A percentile compares a stretch with the other conserved stretches of the same genome.
Evolutionary conservation across 2,329 filamentous ascomycete species (phyloP).

Genomic region (Pseudocercospora ulei): DNA sequence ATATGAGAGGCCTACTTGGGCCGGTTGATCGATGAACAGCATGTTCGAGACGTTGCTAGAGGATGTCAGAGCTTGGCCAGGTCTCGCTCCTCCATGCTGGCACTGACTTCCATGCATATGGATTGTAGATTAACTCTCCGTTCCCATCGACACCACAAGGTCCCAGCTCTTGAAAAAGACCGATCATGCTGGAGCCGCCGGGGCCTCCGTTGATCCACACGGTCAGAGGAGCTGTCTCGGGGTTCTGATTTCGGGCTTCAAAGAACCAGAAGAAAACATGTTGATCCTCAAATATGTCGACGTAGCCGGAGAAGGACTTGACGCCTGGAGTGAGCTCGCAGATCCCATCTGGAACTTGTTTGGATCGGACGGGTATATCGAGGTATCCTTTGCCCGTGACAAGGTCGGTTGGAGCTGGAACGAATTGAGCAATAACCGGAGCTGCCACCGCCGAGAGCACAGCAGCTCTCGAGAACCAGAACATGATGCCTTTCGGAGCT

Average conservation of each 20-base stretch:
- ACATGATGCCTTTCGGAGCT: conserved; percentile 6
- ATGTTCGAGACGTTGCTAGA: conserved; percentile 50
- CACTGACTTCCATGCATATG: conserved; percentile 50
- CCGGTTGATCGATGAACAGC: conserved; percentile 61
- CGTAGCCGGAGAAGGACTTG: conserved; percentile 41
- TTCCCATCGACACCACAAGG: conserved; percentile 40
- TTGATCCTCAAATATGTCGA: conserved; percentile 26
- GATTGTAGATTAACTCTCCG: conserved; percentile 47
- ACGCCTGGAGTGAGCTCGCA: conserved; percentile 47
- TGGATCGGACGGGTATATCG: conserved; percentile 49
- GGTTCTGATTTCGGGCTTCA: conserved; percentile 45
- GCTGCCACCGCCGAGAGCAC: conserved; percentile 9
- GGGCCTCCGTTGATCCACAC: conserved; percentile 56
- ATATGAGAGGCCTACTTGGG: conserved; percentile 46
- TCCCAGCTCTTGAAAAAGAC: conserved; percentile 46
- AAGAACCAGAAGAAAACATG: conserved; percentile 60
- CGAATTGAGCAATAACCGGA: conserved; percentile 35
- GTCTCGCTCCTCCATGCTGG: background rate
- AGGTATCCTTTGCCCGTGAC: conserved; percentile 39
- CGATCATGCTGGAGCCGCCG: conserved; percentile 45
- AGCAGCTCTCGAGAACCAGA: conserved; percentile 9
- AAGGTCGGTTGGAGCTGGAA: conserved; percentile 40
- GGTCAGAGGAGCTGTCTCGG: conserved; percentile 47
- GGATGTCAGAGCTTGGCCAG: background rate
- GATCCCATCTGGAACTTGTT: conserved; percentile 42